These are phyloP conservation scores for Boechera divaricarpa DNA, from an alignment of 345 rosid species.

Conservation along the genomic window DNA sequence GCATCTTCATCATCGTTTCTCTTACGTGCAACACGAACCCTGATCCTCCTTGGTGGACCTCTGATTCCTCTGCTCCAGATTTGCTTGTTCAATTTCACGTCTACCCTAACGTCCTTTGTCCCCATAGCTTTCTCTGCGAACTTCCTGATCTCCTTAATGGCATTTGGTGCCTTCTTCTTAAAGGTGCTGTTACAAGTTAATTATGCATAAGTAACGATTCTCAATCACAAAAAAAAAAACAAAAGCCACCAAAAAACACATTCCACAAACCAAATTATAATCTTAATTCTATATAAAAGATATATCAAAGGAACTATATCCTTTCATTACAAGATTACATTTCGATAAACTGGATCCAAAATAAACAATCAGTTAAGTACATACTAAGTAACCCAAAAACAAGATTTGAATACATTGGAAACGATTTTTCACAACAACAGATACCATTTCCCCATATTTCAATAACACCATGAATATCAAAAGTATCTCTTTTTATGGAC, in stretches of 20 bases:
- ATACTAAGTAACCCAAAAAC: too few relatives aligned
- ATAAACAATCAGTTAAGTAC: background rate
- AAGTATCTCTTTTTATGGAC: background rate
- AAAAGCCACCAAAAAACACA: background rate
- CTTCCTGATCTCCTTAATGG: slow-evolving; percentile 82
- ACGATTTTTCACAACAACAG: background rate
- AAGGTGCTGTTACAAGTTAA: slow-evolving; percentile 56
- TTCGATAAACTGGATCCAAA: background rate
- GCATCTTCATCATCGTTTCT: slow-evolving; percentile 89
- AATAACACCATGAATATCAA: background rate
- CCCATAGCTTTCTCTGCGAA: slow-evolving; percentile 82
- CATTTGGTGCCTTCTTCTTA: slow-evolving; percentile 93
- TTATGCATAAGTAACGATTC: fast-evolving
- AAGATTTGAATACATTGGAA: too few relatives aligned
- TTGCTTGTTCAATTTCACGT: slow-evolving; percentile 84
- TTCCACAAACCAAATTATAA: background rate
- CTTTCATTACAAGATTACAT: background rate
- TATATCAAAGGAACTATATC: background rate
- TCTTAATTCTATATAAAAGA: background rate
- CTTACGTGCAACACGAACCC: slow-evolving; percentile 77
- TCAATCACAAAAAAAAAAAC: background rate
- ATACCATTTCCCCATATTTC: background rate
- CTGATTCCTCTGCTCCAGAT: slow-evolving; percentile 86
- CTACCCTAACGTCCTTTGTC: slow-evolving; percentile 72
- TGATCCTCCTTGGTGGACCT: slow-evolving; percentile 74